Conservation (phyloP, 2,329 filamentous ascomycete species). For the Pyricularia grisea region DNA sequence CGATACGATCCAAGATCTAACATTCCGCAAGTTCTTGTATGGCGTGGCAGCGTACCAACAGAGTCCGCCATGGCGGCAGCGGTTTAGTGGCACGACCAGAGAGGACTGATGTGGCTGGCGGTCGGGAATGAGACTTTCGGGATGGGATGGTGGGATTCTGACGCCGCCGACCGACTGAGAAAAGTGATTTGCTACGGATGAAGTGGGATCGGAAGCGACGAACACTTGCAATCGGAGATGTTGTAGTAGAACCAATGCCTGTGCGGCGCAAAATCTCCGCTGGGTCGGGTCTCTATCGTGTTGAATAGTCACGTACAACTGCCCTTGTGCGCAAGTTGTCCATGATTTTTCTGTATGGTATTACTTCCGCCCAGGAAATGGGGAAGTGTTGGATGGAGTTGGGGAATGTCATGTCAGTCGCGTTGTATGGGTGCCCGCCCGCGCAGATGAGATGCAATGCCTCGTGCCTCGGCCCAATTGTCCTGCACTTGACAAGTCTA, state of each 20-base stretch:
- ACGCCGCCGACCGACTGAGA: not conserved
- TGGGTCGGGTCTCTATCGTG: not conserved
- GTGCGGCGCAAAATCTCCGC: not conserved
- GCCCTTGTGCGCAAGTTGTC: not conserved
- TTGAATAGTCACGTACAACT: not conserved
- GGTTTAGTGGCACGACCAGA: not conserved
- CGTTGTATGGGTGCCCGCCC: conserved; percentile 1
- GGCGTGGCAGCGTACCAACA: conserved; percentile 30
- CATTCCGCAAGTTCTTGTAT: not conserved
- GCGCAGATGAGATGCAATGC: not conserved
- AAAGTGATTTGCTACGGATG: not conserved
- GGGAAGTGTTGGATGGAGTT: not conserved
- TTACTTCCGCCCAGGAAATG: not conserved
- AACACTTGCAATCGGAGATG: not conserved
- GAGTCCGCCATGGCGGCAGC: conserved; percentile 36
- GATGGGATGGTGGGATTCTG: not conserved
- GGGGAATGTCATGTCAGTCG: not conserved
- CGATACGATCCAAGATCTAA: not conserved
- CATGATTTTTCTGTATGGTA: not conserved
- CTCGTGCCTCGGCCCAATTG: not conserved
- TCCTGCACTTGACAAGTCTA: not conserved
- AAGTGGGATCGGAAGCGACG: not conserved
- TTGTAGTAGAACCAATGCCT: not conserved
- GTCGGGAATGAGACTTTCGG: not conserved
- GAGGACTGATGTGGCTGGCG: not conserved